Conservation (phyloP, 352 stramenopile species). For the Pythium monospermum region DNA sequence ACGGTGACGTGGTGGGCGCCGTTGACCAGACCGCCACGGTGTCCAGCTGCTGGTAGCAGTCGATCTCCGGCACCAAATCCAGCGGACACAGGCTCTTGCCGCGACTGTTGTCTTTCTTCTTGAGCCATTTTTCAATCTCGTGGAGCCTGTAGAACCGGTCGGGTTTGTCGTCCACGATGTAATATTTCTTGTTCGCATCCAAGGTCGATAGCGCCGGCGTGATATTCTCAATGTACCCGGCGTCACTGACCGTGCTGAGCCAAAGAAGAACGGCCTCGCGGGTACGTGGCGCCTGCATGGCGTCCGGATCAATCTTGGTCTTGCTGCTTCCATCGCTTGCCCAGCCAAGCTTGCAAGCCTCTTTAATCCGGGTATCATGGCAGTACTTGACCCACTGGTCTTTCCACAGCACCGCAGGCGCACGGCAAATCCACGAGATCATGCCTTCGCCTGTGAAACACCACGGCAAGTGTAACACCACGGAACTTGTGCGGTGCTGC, state of each 20-base stretch:
- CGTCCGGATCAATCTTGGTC: conserved; percentile 32
- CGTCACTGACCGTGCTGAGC: conserved; percentile 52
- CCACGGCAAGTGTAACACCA: conserved; percentile 30
- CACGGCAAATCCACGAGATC: conserved; percentile 49
- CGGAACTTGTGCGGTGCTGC: conserved; percentile 33
- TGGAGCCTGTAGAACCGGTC: conserved; percentile 54
- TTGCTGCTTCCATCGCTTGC: no score
- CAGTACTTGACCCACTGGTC: conserved; percentile 57
- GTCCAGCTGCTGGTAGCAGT: conserved; percentile 32
- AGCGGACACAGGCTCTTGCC: conserved; percentile 52
- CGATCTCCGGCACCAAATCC: conserved; percentile 59
- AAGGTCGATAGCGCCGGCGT: conserved; percentile 20
- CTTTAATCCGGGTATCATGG: conserved; percentile 17
- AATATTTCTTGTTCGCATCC: conserved; percentile 28
- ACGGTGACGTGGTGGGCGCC: background rate
- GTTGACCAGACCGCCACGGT: background rate
- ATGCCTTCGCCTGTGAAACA: conserved; percentile 66
- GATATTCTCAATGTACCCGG: conserved; percentile 54
- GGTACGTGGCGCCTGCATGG: conserved; percentile 36
- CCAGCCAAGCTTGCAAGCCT: conserved; percentile 34
- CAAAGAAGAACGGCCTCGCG: conserved; percentile 36
- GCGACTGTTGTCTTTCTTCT: conserved; percentile 21
- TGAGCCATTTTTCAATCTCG: conserved; percentile 45
- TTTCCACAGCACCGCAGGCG: conserved; percentile 38
- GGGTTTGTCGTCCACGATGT: conserved; percentile 36